Evolutionary conservation across 352 stramenopile species (phyloP).

Genomic region (Pythium aquatile): DNA sequence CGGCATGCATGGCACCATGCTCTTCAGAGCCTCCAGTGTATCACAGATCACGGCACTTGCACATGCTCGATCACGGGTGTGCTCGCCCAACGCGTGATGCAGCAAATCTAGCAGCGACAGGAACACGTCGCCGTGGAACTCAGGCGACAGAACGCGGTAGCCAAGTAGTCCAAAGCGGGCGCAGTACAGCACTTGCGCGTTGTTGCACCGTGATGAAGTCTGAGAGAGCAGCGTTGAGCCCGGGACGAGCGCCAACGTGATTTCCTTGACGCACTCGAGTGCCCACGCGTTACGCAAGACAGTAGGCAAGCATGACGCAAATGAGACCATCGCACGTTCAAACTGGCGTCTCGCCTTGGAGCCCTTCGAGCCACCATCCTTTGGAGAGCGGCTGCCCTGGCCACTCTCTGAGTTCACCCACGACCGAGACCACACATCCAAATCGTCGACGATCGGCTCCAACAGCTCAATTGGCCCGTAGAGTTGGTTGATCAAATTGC

Average conservation of each 20-base stretch:
- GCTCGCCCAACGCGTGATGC: slow-evolving; percentile 42
- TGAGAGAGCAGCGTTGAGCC: slow-evolving; percentile 21
- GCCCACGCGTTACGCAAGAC: slow-evolving; percentile 42
- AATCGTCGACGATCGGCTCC: slow-evolving; percentile 14
- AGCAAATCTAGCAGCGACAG: slow-evolving; percentile 56
- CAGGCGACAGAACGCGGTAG: slow-evolving; percentile 44
- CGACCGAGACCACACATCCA: slow-evolving; percentile 10
- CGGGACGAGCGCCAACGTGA: slow-evolving; percentile 40
- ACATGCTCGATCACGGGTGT: slow-evolving; percentile 19
- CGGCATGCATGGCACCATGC: slow-evolving; percentile 51
- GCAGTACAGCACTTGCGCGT: slow-evolving; percentile 30
- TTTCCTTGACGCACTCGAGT: slow-evolving; percentile 59
- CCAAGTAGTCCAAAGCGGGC: slow-evolving; percentile 54
- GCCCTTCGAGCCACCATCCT: background rate
- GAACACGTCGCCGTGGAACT: slow-evolving; percentile 64
- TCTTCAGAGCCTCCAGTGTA: slow-evolving; percentile 40
- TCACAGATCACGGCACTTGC: slow-evolving; percentile 38
- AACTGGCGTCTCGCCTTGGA: background rate
- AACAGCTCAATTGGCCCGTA: slow-evolving; percentile 24
- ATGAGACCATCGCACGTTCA: slow-evolving; percentile 12
- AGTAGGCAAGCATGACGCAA: slow-evolving; percentile 33
- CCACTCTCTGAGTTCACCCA: background rate
- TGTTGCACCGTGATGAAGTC: slow-evolving; percentile 30
- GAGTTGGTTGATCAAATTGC: slow-evolving; percentile 41
- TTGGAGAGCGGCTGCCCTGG: background rate